Evolutionary conservation across 768 basidiomycete genomes (phyloP).

Genomic region (Boletus pseudo-olivaceus): DNA sequence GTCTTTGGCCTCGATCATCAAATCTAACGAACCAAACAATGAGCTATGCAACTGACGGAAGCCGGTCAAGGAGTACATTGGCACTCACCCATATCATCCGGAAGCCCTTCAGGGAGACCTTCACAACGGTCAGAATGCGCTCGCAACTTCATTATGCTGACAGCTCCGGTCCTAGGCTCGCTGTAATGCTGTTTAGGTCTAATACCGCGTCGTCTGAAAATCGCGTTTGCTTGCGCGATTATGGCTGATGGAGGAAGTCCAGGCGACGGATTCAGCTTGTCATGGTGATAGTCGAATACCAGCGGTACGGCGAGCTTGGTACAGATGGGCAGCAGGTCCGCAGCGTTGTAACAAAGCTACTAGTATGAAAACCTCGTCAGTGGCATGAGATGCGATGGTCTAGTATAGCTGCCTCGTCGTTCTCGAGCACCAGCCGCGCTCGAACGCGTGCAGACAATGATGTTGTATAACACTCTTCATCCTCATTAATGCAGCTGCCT

Average conservation of each 20-base stretch:
- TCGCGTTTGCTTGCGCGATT: constrained; percentile 70
- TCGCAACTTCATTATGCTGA: constrained; percentile 77
- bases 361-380: constrained; percentile 1
- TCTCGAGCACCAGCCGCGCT: constrained; percentile 82
- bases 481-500: constrained; percentile 61
- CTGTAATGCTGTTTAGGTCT: constrained; percentile 90
- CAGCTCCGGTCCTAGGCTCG: constrained; percentile 83
- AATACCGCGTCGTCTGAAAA: constrained; percentile 75
- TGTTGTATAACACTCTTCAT: constrained; percentile 67
- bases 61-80: not conserved
- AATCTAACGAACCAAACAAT: constrained; percentile 40
- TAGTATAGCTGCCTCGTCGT: constrained; percentile 66
- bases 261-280: constrained; percentile 61
- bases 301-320: constrained; percentile 77
- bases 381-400: not conserved
- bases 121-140: constrained; percentile 86
- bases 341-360: constrained; percentile 85
- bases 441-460: constrained; percentile 60
- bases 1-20: constrained; percentile 94
- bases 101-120: constrained; percentile 57
- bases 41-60: not conserved
- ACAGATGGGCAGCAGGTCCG: constrained; percentile 84
- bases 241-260: constrained; percentile 56
- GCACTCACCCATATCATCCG: constrained; percentile 60
- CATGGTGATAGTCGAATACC: constrained; percentile 82